Base-by-base conservation (phyloP, 345 rosid genomes). In the Linum trigynum region DNA sequence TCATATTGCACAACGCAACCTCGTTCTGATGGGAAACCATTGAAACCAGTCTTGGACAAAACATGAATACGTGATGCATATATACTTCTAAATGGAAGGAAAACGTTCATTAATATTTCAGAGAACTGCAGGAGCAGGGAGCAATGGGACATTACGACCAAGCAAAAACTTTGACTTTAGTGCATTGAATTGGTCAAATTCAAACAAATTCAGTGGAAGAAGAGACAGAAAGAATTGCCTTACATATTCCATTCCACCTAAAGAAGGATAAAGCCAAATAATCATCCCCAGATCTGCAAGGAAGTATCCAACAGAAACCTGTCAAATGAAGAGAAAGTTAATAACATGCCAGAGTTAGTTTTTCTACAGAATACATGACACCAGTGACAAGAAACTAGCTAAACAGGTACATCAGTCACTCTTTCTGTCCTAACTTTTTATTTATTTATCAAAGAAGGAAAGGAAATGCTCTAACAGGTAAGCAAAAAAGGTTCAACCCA, bases 281-380 rank as follows among this genome's bases (percentile, higher is more conserved):
- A 86, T 92, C 92, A 87, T 87, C 63, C 70, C 86, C 58, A 92
- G 86, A 76, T 92, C 98, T 6, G 82, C 72, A 43, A 86, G 64
- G 79, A 92, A 92, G 83, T 89, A 92, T 36, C 98, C 96, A 78
- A 86, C 88, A 64, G 95, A 89, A 64, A 84, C 80, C 98, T 92
- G 85, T 72, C 38, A 69, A 68, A 74, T 57, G 36, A 17, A 57
- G 17, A 36, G 8, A 45, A 45, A 48, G 53, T 48, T 7, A 23
- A 55, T 56, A 4, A 41, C 17, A 38, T 39, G 38, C 63, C 51
- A 65, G 39, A 53, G 6, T 57, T 38, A 71, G 55, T 48, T 48
- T 15, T 48, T 6, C 53, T 48, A 51, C 39, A 5, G 35, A 51
- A 61, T 5, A 50, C 2, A 37, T 10, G 50, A 32, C n/a, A 50